Percentiles rank a stretch among this genome's conserved stretches.
phyloP scores from a whole-genome alignment of 1,139 yeast species.

The Magnusiomyces tetraspermus region DNA sequence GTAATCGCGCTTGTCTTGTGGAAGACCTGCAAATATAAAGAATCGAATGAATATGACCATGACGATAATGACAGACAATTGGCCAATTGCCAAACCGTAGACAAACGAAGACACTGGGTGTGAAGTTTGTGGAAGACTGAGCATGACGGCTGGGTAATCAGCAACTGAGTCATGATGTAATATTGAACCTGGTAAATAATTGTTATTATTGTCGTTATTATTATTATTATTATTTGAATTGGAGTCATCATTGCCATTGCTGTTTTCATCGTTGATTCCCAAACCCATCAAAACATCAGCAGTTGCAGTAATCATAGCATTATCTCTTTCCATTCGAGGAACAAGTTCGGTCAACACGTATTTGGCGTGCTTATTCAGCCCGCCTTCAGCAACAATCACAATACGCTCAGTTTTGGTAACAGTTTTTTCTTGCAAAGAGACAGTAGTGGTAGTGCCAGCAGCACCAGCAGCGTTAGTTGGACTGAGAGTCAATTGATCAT shows the following conservation, averaged over 20 bases:
- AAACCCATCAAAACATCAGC: background rate
- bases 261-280: background rate
- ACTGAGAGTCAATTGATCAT: too few relatives aligned
- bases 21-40: constrained; percentile 77
- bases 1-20: constrained; percentile 27
- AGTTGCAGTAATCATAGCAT: background rate
- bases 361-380: background rate
- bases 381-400: background rate
- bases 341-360: background rate
- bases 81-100: constrained; percentile 47
- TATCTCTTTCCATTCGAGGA: background rate
- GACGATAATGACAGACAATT: constrained; percentile 69
- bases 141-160: background rate
- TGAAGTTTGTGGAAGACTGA: background rate
- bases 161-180: background rate
- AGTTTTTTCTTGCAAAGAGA: background rate
- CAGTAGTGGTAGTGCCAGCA: too few relatives aligned
- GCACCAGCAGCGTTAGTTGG: too few relatives aligned
- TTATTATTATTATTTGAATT: too few relatives aligned
- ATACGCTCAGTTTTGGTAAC: background rate
- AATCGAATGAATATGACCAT: constrained; percentile 69
- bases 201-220: too few relatives aligned
- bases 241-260: too few relatives aligned
- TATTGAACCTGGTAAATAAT: background rate
- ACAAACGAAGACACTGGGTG: background rate